phyloP scores from a whole-genome alignment of 2,329 filamentous ascomycete species.

The Nigrospora oryzae region DNA sequence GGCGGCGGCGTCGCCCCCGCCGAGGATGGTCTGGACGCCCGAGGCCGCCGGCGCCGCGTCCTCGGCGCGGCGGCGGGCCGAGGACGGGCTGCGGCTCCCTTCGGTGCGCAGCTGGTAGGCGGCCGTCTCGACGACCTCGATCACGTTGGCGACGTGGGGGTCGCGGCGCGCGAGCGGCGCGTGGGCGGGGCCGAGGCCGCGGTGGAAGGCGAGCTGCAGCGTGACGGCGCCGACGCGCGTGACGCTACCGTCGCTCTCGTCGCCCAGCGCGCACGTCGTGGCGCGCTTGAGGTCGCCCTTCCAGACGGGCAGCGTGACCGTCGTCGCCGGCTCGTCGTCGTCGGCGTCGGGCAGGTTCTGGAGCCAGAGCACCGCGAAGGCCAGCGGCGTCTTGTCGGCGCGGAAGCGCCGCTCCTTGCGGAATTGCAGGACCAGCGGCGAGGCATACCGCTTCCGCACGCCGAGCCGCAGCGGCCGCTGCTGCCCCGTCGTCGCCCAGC shows the following conservation, averaged over 20 bases:
- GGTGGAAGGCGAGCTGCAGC: not conserved
- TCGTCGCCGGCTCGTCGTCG: not conserved
- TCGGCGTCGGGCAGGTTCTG: not conserved
- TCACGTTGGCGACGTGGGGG: not conserved
- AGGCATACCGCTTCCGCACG: constrained; percentile 1
- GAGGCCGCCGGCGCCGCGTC: no score
- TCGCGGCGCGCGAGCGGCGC: not conserved
- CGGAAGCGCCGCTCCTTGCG: constrained; percentile 1
- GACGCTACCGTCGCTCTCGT: not conserved
- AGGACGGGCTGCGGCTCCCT: not conserved
- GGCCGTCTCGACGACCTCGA: constrained; percentile 2
- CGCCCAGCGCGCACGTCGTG: constrained; percentile 1
- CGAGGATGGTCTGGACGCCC: no score
- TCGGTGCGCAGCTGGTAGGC: not conserved
- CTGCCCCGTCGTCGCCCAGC: not conserved
- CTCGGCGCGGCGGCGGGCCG: not conserved
- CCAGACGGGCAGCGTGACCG: not conserved
- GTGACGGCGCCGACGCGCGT: not conserved
- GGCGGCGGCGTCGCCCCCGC: no score
- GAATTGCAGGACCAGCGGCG: not conserved
- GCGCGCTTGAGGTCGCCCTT: constrained; percentile 2
- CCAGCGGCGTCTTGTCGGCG: not conserved
- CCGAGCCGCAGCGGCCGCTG: not conserved
- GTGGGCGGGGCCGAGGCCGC: not conserved
- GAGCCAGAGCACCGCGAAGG: constrained; percentile 1